Percentiles rank a stretch among this genome's conserved stretches.
phyloP scores from a whole-genome alignment of 495 filamentous ascomycete species.

The Cercophora scortea region DNA sequence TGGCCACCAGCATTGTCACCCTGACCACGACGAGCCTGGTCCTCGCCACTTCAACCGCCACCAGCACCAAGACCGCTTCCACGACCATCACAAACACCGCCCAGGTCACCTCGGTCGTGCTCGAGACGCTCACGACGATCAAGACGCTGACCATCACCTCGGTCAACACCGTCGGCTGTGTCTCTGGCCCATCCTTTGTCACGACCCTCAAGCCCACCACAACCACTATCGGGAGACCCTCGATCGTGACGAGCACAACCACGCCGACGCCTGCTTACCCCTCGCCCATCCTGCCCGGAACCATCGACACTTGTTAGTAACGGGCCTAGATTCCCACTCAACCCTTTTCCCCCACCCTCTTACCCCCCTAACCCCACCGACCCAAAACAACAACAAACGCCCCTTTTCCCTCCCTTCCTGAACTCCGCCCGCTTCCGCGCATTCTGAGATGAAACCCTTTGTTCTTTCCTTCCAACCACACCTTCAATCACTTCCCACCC shows the following conservation, averaged over 20 bases:
- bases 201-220: not conserved
- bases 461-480: too few species aligned
- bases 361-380: too few species aligned
- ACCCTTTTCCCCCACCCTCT: too few species aligned
- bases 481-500: too few species aligned
- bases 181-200: not conserved
- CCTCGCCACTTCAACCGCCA: slow-evolving; percentile 1
- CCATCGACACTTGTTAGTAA: too few species aligned
- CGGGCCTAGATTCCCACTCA: too few species aligned
- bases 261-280: not conserved
- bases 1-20: slow-evolving; percentile 5
- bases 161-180: not conserved
- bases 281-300: too few species aligned
- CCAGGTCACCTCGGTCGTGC: slow-evolving; percentile 4
- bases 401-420: too few species aligned
- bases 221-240: not conserved
- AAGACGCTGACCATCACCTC: slow-evolving; percentile 3
- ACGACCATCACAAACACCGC: slow-evolving; percentile 8
- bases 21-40: slow-evolving; percentile 4
- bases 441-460: too few species aligned
- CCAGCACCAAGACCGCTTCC: not conserved
- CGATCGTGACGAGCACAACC: not conserved
- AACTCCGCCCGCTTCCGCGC: too few species aligned
- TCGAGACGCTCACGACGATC: slow-evolving; percentile 7
- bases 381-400: too few species aligned